Base-by-base conservation (phyloP, 768 basidiomycete genomes). In the Cystofilobasidium bisporidii region DNA sequence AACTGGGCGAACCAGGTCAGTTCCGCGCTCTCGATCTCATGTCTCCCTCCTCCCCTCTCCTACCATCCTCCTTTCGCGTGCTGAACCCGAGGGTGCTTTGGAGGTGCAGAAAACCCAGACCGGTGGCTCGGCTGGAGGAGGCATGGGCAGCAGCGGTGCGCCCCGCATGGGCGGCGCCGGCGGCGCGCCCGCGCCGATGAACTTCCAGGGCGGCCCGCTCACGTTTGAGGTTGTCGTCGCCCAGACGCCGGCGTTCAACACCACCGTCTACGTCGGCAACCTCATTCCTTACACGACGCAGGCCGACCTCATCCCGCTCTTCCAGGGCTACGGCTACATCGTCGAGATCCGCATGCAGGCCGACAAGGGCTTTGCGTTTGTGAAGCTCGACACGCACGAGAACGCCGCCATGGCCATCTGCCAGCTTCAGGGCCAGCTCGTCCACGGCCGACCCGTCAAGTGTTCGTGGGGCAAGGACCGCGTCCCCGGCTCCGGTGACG, bases 331-430 rank as follows among this genome's bases (percentile, higher is more conserved):
- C 77, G 94, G 94, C 61, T 98, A 98, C 78, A 86, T 98, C 57
- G 92, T 91, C 72, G 96, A 99, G 80, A 93, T 98, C 78, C 87
- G 96, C 69, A 94, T 99, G 91, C 96, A 98, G 78, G 86, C 96
- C 70, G 94, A 98, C 81, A 87, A 94, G 71, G 94, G 94, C 55
- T 99, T 98, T 77, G 94, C 96, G 2, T 98, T 98, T 75, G 92
- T 99, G 76, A 98, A 98, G 80, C 83, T 98, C 65, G 96, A 99
- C 79, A 91, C 91, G 61, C 94, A 98, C 77, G 92, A 98, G 76
- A 92, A 97, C 76, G 94, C 94, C 64, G 94, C 96, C 11, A 87
- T 91, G 85, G 94, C 94, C 45, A 99, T 99, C 74, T 88, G 94
- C 70, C 91, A 97, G 77, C 81, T 99, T 61, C 91, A 94, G 77